Base-by-base conservation (phyloP, 495 filamentous ascomycete genomes). In the Thozetella sp. region DNA sequence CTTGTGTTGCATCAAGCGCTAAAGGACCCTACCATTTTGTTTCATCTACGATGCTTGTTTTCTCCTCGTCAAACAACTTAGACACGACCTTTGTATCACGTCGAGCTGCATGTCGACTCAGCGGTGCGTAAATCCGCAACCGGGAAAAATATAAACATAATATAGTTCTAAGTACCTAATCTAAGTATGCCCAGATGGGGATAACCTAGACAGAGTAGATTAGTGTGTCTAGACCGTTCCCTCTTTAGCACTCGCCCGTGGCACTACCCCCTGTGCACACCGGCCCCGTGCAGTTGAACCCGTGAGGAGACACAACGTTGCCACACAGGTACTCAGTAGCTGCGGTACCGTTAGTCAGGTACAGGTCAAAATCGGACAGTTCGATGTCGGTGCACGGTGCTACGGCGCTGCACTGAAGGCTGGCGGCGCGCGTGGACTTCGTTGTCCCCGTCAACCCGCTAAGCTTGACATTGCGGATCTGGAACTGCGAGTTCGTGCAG, bases 401-500 rank as follows among this genome's bases (percentile, higher is more conserved):
- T 19, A 70, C 67, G 3, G 65, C 72, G 59, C 72, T 76, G 34
- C 75, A 78, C 55, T 75, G 72, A 13, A 74, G 64, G 20, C 65
- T 71, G 2, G 67, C 64, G 11, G 76, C 64, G n/a, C 64, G 60
- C 6, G 64, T 37, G 12, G 60, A 63, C 15, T 55, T 24, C 0
- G 63, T 67, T 9, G 74, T 75, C 0, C 75, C 75, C 1, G 25
- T 56, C 12, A 75, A 51, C 34, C 67, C 59, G 3, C 37, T 13
- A 15, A 76, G 57, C 6, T 40, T 52, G n/a, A 76, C 48, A 53
- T 73, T 60, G 6, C 52, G 46, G 43, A 79, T 65, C 54, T 75
- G 64, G 56, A 79, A 79, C 40, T 67, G 34, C 0, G 76, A 76
- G 45, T 67, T 70, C 13, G 72, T 77, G 57, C 76, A 79, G 58